These are phyloP conservation scores for Kodamaea fungicola DNA, from an alignment of 1,139 yeast species.

Conservation along the genomic window DNA sequence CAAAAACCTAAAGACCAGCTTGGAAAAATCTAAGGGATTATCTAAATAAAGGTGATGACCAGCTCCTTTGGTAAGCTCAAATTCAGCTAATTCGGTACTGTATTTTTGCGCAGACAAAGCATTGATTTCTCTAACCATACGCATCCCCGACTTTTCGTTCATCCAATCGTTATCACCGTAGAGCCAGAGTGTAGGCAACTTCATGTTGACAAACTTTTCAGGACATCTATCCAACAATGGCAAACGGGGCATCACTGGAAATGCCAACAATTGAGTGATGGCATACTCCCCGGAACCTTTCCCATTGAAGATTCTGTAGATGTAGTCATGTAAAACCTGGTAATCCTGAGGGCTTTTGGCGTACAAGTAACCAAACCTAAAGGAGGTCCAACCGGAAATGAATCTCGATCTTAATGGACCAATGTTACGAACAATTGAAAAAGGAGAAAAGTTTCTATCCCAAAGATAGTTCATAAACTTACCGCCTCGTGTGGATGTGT, in stretches of 20 bases:
- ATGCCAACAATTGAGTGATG: slow-evolving; percentile 37
- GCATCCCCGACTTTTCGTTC: slow-evolving; percentile 43
- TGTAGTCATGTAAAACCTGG: slow-evolving; percentile 38
- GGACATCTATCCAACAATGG: slow-evolving; percentile 46
- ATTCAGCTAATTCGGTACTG: slow-evolving; percentile 25
- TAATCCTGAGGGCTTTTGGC: slow-evolving; percentile 28
- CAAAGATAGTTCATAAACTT: slow-evolving; percentile 27
- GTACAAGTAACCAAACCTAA: slow-evolving; percentile 35
- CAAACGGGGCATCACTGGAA: slow-evolving; percentile 40
- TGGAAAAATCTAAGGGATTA: slow-evolving; percentile 18
- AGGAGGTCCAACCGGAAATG: slow-evolving; percentile 41
- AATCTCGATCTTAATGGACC: slow-evolving; percentile 40
- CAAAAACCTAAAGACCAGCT: slow-evolving; percentile 10
- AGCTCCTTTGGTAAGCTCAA: slow-evolving; percentile 34
- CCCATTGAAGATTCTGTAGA: slow-evolving; percentile 38
- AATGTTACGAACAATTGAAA: slow-evolving; percentile 29
- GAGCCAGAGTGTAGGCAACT: slow-evolving; percentile 44
- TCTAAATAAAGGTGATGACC: slow-evolving; percentile 44
- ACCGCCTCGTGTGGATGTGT: background rate
- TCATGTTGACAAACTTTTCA: slow-evolving; percentile 29
- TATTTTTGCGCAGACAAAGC: slow-evolving; percentile 19
- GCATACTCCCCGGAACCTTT: slow-evolving; percentile 48
- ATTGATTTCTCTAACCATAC: slow-evolving; percentile 39
- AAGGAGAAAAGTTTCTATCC: slow-evolving; percentile 38
- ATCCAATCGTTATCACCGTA: slow-evolving; percentile 51